These are phyloP conservation scores for Colletotrichum spinosum DNA, from an alignment of 2,329 filamentous ascomycete genomes.

Conservation along the genomic window DNA sequence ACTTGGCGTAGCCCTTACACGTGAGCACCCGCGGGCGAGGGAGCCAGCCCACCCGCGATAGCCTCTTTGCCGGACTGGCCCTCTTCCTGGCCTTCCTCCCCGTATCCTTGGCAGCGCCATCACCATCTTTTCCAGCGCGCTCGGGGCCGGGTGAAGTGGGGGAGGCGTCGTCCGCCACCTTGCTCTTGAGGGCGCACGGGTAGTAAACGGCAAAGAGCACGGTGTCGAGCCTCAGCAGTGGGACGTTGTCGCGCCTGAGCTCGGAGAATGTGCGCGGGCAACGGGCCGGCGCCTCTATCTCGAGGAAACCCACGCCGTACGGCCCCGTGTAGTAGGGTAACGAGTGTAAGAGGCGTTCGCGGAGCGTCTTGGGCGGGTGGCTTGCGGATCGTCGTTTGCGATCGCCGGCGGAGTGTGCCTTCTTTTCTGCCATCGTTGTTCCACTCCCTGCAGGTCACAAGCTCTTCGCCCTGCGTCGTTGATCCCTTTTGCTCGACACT, in stretches of 20 bases:
- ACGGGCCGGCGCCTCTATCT: slow-evolving; percentile 71
- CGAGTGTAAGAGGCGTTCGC: slow-evolving; percentile 54
- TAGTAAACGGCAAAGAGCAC: slow-evolving; percentile 76
- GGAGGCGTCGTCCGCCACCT: slow-evolving; percentile 42
- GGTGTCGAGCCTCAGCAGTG: slow-evolving; percentile 60
- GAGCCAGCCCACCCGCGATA: slow-evolving; percentile 71
- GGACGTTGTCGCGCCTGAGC: slow-evolving; percentile 52
- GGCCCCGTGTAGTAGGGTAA: slow-evolving; percentile 74
- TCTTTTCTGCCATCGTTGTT: not conserved
- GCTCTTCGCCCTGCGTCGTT: too few species aligned
- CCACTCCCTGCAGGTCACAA: not conserved
- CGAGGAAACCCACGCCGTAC: slow-evolving; percentile 76
- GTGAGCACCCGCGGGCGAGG: slow-evolving; percentile 67
- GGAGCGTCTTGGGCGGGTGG: slow-evolving; percentile 45
- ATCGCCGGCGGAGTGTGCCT: not conserved
- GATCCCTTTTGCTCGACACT: too few species aligned
- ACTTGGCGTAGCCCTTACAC: slow-evolving; percentile 72
- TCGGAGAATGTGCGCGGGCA: slow-evolving; percentile 53
- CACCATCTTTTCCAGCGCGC: not conserved
- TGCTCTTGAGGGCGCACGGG: slow-evolving; percentile 59
- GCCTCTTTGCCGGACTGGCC: slow-evolving; percentile 46
- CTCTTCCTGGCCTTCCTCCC: slow-evolving; percentile 23
- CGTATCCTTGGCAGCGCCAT: not conserved
- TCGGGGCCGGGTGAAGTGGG: not conserved
- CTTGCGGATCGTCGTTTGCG: slow-evolving; percentile 39